These are phyloP conservation scores for Gossypium ekmanianum DNA, from an alignment of 345 rosid genomes.

Conservation along the genomic window DNA sequence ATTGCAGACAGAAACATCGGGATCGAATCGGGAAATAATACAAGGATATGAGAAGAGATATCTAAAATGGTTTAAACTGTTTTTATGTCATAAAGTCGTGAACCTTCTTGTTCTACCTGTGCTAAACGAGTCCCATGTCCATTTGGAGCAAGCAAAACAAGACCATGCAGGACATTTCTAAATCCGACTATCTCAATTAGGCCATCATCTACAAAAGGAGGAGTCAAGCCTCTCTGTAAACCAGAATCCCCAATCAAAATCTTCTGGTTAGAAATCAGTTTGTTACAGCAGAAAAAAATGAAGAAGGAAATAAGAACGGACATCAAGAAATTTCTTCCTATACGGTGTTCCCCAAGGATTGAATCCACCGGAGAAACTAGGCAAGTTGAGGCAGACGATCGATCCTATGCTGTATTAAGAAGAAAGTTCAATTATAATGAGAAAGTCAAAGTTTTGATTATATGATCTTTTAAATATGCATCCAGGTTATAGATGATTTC, in stretches of 20 bases:
- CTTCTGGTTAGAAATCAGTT: background rate
- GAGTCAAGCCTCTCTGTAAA: conserved; percentile 46
- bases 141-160: conserved; percentile 49
- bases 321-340: conserved; percentile 41
- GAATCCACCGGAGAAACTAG: conserved; percentile 77
- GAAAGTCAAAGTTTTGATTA: conserved; percentile 9
- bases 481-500: background rate
- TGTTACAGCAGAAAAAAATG: background rate
- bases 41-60: background rate
- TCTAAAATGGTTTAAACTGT: background rate
- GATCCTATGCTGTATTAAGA: conserved; percentile 54
- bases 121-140: conserved; percentile 69
- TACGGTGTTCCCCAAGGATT: conserved; percentile 68
- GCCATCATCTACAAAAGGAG: conserved; percentile 60
- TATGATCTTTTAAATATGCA: background rate
- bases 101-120: conserved; percentile 41
- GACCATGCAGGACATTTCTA: conserved; percentile 59
- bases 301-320: conserved; percentile 27
- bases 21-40: background rate
- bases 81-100: background rate
- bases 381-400: conserved; percentile 70
- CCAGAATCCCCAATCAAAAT: conserved; percentile 1
- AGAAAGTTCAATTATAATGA: background rate
- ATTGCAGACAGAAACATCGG: background rate
- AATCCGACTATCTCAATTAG: conserved; percentile 55